Base-by-base conservation (phyloP, 2,329 filamentous ascomycete genomes). In the Monilinia polystroma region DNA sequence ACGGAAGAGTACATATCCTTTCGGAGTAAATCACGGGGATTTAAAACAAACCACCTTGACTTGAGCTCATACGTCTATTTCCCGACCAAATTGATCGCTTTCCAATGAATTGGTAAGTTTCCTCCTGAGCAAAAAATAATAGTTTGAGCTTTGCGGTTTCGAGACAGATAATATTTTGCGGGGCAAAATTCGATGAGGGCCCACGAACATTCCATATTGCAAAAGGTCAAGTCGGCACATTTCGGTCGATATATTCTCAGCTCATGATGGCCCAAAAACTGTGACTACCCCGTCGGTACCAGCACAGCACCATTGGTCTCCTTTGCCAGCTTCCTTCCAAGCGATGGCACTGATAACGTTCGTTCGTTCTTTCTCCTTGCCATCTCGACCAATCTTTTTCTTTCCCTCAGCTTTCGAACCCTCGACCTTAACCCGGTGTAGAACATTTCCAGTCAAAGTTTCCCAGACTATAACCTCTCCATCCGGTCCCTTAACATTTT, bases 391-490 rank as follows among this genome's bases (percentile, higher is more conserved):
- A 18, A 89, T 77, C 16, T 81, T 80, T 71, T 79, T 84, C 76
- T 82, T 87, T 3, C 67, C 72, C 16, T 72, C 71, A 1, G 58
- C 67, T 59, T 70, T 67, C 26, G 68, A 71, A 1, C 73, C 74
- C 20, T 75, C 78, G 4, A 86, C 80, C 47, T 76, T 78, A 7
- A 97, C 78, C 70, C 81, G 86, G 43, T 90, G 86, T 67, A 86
- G 81, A 62, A 90, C 76, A 65, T 87, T 85, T 1, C 92, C 93
- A 7, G 84, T 89, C 65, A 97, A 77, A 26, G 96, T 80, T 79
- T 97, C 93, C 94, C 94, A 98, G 1, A 87, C 91, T 80, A 89
- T 92, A 3, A 77, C 75, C 67, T 77, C 67, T 52, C 66, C 70
- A 69, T 72, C 70, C 35, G 51, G 66, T 49, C 59, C 68, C 53